Percentiles rank a stretch among this genome's conserved stretches.
These are phyloP conservation scores for Ilex aquifolium DNA, from an alignment of 257 asterid genomes.

Conservation along the genomic window DNA sequence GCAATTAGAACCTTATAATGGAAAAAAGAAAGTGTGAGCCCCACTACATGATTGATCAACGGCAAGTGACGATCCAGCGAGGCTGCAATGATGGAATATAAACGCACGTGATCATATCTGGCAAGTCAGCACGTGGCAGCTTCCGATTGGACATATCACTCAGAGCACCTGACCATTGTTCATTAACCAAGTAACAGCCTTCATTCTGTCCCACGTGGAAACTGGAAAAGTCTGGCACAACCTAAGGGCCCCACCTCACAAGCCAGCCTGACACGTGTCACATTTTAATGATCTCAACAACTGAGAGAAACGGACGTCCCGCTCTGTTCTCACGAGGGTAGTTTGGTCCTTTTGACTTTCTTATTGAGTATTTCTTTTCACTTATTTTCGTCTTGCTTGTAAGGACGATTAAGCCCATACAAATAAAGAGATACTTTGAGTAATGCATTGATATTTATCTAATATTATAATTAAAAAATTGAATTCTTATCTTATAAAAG, in stretches of 20 bases:
- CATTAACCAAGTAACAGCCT: constrained; percentile 29
- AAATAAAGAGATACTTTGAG: too few species aligned
- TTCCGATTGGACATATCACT: constrained; percentile 13
- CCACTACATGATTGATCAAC: neutral
- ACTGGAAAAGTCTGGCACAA: constrained; percentile 18
- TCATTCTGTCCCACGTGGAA: constrained; percentile 44
- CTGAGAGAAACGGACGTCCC: too few species aligned
- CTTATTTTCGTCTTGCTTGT: too few species aligned
- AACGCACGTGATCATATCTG: constrained; percentile 40
- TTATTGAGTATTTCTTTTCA: too few species aligned
- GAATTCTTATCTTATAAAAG: too few species aligned
- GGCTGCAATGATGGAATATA: constrained; percentile 8
- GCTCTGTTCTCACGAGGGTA: too few species aligned
- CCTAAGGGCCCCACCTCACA: constrained; percentile 30
- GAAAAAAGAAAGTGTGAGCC: neutral
- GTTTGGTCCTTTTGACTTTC: too few species aligned
- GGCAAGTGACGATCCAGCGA: constrained; percentile 34
- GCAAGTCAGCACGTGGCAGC: constrained; percentile 19
- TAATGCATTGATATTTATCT: too few species aligned
- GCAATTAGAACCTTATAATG: neutral
- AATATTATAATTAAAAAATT: too few species aligned
- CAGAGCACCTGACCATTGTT: constrained; percentile 21
- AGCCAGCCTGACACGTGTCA: constrained; percentile 41
- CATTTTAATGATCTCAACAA: too few species aligned
- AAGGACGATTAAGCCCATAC: too few species aligned